Conservation (phyloP, 2,329 filamentous ascomycete species). For the Phialemoniopsis sp. region DNA sequence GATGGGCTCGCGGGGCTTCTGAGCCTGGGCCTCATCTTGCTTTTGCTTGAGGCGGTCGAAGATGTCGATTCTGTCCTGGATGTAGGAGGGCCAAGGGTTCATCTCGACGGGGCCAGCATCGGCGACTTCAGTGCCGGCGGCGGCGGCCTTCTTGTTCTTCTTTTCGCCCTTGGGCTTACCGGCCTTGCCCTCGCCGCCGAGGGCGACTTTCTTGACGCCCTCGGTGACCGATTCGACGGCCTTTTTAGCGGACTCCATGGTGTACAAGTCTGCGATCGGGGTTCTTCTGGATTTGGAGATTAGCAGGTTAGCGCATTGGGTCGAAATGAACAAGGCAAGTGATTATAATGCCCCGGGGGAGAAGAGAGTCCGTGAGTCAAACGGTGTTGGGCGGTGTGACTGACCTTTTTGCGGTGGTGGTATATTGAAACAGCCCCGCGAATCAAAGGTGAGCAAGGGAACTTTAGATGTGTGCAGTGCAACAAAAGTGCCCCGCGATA, state of each 20-base stretch:
- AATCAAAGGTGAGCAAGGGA: too few relatives aligned
- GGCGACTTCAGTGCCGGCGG: constrained; percentile 24
- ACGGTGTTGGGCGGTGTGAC: too few relatives aligned
- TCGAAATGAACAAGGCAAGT: too few relatives aligned
- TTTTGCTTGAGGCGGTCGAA: constrained; percentile 87
- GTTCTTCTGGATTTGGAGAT: too few relatives aligned
- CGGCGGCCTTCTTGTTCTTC: constrained; percentile 47
- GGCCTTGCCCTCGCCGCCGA: constrained; percentile 36
- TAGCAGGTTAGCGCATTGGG: too few relatives aligned
- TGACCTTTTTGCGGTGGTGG: too few relatives aligned
- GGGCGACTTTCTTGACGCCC: constrained; percentile 55
- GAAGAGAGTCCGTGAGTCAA: too few relatives aligned
- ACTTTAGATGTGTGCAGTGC: too few relatives aligned
- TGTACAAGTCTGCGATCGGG: not conserved
- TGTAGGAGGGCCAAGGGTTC: constrained; percentile 64
- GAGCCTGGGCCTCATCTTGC: constrained; percentile 70
- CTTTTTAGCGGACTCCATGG: constrained; percentile 45
- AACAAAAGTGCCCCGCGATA: too few relatives aligned
- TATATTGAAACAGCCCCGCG: too few relatives aligned
- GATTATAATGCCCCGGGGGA: too few relatives aligned
- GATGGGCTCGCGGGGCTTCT: constrained; percentile 70
- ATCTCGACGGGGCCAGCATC: constrained; percentile 40
- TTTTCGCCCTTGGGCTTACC: constrained; percentile 34
- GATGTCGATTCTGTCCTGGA: constrained; percentile 77
- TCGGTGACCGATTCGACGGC: constrained; percentile 46